These are phyloP conservation scores for Halophytophthora polymorphica DNA, from an alignment of 352 stramenopile species.

Conservation along the genomic window DNA sequence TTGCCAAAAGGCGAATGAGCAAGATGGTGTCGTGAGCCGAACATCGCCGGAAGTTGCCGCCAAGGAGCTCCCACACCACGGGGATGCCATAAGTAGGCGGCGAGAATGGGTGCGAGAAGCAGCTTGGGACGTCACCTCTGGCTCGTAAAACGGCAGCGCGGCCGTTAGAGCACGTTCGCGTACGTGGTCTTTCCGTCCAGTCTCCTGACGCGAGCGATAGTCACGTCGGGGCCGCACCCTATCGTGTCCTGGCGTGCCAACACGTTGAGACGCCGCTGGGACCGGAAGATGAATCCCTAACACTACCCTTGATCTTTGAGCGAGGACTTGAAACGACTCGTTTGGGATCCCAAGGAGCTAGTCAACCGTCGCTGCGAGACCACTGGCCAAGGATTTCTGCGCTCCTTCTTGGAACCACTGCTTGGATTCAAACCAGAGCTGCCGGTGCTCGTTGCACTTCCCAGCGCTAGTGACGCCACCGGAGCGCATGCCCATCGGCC, in stretches of 20 bases:
- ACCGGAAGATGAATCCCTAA: too few relatives aligned
- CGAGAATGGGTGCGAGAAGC: not conserved
- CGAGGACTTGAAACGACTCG: too few relatives aligned
- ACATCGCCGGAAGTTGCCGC: constrained; percentile 2
- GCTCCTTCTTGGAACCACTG: constrained; percentile 22
- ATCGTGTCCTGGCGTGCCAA: too few relatives aligned
- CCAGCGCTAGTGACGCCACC: constrained; percentile 56
- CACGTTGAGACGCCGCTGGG: too few relatives aligned
- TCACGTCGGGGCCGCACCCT: too few relatives aligned
- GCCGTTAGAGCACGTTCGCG: not conserved
- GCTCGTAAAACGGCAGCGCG: not conserved
- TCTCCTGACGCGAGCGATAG: too few relatives aligned
- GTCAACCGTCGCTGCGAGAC: too few relatives aligned
- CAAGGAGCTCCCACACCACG: not conserved
- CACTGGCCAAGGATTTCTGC: too few relatives aligned
- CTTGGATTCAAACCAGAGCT: constrained; percentile 12
- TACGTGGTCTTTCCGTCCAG: not conserved
- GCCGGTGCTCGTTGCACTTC: not conserved
- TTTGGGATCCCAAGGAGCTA: too few relatives aligned
- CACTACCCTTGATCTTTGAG: too few relatives aligned
- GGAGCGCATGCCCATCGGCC: constrained; percentile 65
- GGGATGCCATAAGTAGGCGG: too few relatives aligned
- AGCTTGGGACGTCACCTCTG: constrained; percentile 10
- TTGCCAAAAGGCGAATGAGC: constrained; percentile 22
- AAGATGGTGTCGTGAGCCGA: constrained; percentile 1